Evolutionary conservation across 306 rosid species (phyloP).

Genomic region (Neltuma alba): DNA sequence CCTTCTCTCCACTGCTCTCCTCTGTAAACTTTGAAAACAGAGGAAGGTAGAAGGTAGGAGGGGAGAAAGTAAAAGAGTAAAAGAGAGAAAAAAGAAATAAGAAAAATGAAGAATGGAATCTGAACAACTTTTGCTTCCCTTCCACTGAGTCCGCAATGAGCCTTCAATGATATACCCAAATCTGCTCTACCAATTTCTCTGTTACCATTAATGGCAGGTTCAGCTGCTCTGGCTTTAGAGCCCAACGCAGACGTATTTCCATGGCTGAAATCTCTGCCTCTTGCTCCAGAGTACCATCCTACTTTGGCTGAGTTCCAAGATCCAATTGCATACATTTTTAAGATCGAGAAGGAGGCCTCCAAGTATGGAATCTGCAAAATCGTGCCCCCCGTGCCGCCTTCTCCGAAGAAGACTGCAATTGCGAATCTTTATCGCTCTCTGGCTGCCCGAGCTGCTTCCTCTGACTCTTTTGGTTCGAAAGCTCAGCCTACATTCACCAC

Average conservation of each 20-base stretch:
- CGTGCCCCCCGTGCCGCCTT: slow-evolving; percentile 69
- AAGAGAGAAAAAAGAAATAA: slow-evolving; percentile 13
- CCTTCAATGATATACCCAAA: slow-evolving; percentile 48
- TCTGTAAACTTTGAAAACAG: slow-evolving; percentile 52
- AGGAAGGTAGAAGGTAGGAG: slow-evolving; percentile 32
- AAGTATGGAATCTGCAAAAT: slow-evolving; percentile 82
- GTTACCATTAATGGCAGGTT: slow-evolving; percentile 46
- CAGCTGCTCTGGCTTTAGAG: slow-evolving; percentile 47
- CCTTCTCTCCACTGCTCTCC: slow-evolving; percentile 28
- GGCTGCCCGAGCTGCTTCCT: slow-evolving; percentile 43
- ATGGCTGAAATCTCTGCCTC: slow-evolving; percentile 72
- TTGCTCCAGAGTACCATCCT: slow-evolving; percentile 76
- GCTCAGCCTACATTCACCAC: slow-evolving; percentile 60
- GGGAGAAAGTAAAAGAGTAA: not conserved
- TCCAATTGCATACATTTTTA: slow-evolving; percentile 86
- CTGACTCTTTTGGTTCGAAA: slow-evolving; percentile 33
- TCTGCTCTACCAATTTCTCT: not conserved
- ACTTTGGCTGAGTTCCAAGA: slow-evolving; percentile 77
- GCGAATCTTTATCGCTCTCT: slow-evolving; percentile 60
- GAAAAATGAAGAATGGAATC: slow-evolving; percentile 43
- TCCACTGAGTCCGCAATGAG: slow-evolving; percentile 35
- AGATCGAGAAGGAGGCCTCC: slow-evolving; percentile 86
- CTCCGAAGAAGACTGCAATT: slow-evolving; percentile 69
- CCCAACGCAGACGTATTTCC: slow-evolving; percentile 59
- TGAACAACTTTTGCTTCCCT: slow-evolving; percentile 26